Conservation (phyloP, 2,329 filamentous ascomycete genomes). For the Nemania sp. region DNA sequence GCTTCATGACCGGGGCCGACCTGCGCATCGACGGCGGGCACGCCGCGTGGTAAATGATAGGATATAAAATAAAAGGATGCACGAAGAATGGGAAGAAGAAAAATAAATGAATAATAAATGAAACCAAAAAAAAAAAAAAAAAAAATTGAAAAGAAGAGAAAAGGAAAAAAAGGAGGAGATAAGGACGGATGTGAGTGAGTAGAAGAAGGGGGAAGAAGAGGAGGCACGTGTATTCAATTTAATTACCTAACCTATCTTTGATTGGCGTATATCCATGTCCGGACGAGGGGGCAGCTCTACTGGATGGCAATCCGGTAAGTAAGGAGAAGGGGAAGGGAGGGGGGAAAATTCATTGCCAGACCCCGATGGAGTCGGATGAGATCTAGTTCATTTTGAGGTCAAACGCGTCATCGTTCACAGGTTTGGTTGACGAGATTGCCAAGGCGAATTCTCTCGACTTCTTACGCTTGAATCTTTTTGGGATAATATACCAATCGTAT, state of each 20-base stretch:
- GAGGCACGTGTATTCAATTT: too few relatives aligned
- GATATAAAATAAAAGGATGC: too few relatives aligned
- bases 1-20: slow-evolving; percentile 72
- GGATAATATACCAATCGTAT: neutral
- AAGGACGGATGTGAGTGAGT: too few relatives aligned
- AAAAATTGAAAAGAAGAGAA: too few relatives aligned
- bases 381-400: neutral
- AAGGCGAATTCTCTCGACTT: neutral
- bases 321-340: neutral
- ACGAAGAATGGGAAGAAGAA: too few relatives aligned
- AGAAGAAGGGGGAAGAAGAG: too few relatives aligned
- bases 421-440: neutral
- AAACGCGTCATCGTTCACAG: neutral
- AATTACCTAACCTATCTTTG: too few relatives aligned
- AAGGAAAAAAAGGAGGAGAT: too few relatives aligned
- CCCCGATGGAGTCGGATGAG: slow-evolving; percentile 9
- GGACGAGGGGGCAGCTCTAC: too few relatives aligned
- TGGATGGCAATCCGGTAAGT: neutral
- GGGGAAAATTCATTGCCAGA: neutral
- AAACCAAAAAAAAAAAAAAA: too few relatives aligned
- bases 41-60: slow-evolving; percentile 54
- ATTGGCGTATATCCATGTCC: too few relatives aligned
- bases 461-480: neutral
- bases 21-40: slow-evolving; percentile 75
- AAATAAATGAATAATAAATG: too few relatives aligned